These are phyloP conservation scores for Saccharomycopsis sp. DNA, from an alignment of 805 yeast species.

Conservation along the genomic window DNA sequence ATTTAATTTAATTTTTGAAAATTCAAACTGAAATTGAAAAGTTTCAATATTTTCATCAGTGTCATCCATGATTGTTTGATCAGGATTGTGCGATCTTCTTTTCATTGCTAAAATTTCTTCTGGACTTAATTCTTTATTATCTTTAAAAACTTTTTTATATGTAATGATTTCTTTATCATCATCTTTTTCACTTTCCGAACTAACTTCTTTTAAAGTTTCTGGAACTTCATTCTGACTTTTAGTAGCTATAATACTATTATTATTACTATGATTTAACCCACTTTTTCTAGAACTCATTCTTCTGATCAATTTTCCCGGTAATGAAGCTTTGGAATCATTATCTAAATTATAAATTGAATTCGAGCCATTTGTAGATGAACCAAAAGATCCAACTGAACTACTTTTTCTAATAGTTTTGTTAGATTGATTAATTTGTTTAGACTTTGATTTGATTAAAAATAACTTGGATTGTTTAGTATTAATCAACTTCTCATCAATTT, in stretches of 20 bases:
- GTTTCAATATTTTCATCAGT: conserved; percentile 11
- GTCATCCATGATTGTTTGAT: conserved; percentile 2
- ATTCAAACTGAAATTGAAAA: conserved; percentile 16
- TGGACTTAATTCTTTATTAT: background rate
- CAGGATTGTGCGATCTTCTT: background rate
- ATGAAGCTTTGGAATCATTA: conserved; percentile 4
- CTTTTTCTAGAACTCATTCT: conserved; percentile 8
- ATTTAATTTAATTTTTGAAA: conserved; percentile 15
- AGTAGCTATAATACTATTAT: background rate
- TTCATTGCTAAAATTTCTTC: background rate
- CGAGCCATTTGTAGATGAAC: background rate
- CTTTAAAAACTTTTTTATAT: conserved; percentile 15
- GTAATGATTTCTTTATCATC: conserved; percentile 14
- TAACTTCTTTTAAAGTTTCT: conserved; percentile 8
- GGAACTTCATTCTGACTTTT: background rate
- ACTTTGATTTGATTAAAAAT: conserved; percentile 3
- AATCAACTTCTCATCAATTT: conserved; percentile 13
- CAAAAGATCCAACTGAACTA: conserved; percentile 6
- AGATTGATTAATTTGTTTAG: conserved; percentile 7
- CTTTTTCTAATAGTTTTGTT: too few species aligned
- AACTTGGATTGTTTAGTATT: conserved; percentile 14
- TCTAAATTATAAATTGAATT: conserved; percentile 7
- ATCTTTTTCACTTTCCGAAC: background rate
- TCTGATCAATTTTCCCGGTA: conserved; percentile 8
- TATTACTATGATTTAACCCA: background rate